Evolutionary conservation across 495 filamentous ascomycete species (phyloP), one percentile per base, ranked within the genome.

Genomic region (Podospora didyma): DNA sequence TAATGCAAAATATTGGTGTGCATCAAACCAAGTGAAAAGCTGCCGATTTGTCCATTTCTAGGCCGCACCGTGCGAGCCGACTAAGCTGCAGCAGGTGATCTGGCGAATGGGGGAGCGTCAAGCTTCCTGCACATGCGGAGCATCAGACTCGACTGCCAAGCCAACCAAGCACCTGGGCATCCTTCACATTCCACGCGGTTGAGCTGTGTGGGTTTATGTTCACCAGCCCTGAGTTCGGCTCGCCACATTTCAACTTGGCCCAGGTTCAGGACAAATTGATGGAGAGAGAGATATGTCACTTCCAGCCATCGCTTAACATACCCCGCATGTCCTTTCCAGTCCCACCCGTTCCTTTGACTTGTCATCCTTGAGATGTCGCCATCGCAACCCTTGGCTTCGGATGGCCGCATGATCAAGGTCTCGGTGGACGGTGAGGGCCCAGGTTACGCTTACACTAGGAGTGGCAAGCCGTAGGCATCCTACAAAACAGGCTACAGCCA

Each of bases 341-440:
- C 35, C 51, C n/a, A n/a, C 10, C 10, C 21, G 48, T 31, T 45
- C 39, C 45, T 48, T 39, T 41, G 51, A 26, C 42, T 56, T 28
- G 51, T 9, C 3, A 60, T 45, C n/a, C 42, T 53, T 21, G 51
- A 17, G 2, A 60, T 67, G 55, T 50, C 53, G 56, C 53, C 53
- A 63, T 66, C 24, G 37, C 12, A 42, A 42, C 5, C 1, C 14
- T 10, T 12, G 39, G 22, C 41, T 39, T 35, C 51, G 22, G 37
- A 16, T 59, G 62, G 37, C 53, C 63, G 34, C 58, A 65, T 65
- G 65, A 65, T 60, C 34, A 47, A 4, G 17, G 26, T 28, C 46
- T 53, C 53, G 61, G 59, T 58, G 56, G 56, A 60, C 53, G 58
- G 65, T 59, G 62, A 62, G 52, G 22, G 34, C 46, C 24, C 49